Evolutionary conservation across 345 rosid species (phyloP), one percentile per base, ranked within the genome.

Genomic region (Aquilaria yunnanensis): DNA sequence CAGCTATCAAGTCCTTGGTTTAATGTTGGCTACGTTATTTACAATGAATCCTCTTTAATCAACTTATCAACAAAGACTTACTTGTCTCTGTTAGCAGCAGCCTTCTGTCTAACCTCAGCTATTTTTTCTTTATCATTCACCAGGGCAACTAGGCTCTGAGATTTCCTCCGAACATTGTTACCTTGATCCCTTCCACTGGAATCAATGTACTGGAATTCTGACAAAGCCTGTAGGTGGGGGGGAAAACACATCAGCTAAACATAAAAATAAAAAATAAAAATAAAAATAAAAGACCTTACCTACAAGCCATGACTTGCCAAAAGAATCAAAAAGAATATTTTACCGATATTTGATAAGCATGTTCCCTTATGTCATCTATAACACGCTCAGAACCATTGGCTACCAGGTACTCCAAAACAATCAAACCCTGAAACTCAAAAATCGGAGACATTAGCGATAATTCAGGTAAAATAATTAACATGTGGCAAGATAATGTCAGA

Each of bases 111-210:
- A 74, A 85, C 91, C 75, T 94, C 97, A 49, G 69, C 51, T 73
- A 94, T 85, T 72, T 89, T 83, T 77, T 94, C 99, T 71, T 94
- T 94, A 81, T 94, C 97, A 75, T 88, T 91, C 66, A 88, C 96
- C 73, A 94, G 80, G 57, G 74, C 80, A 57, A 94, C 96, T 64
- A 94, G 93, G 76, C 83, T 66, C 82, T 94, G 99, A 57, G 99
- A 90, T 72, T 91, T 94, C 84, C 78, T 94, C 68, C 99, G 81
- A 57, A 94, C 96, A 79, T 91, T 94, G 82, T 66, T 87, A 57
- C 99, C 99, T 75, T 94, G 99, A 73, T 94, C 99, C 78, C 85
- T 85, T 72, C 97, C 97, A 66, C 81, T 80, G 54, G 99, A 94
- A 80, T 90, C 97, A 60, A 89, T 86, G 67, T 94, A 94, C 64